Evolutionary conservation across 345 rosid genomes (phyloP), one percentile per base, ranked within the genome.

Genomic region (Eucalyptus viminalis): DNA sequence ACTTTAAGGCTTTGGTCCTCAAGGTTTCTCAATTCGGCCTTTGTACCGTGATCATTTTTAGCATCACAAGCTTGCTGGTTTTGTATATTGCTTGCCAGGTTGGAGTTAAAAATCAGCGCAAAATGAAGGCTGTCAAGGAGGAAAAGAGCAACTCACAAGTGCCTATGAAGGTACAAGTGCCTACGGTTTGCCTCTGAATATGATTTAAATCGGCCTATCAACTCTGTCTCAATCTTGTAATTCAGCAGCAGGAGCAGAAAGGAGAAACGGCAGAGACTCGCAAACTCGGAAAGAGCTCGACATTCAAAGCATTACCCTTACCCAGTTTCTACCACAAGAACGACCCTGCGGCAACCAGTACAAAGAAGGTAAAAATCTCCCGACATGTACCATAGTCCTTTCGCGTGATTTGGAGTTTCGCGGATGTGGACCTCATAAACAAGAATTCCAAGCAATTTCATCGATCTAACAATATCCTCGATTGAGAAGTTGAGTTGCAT

Each of bases 251-350:
- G 91, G 62, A 87, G 62, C 89, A 65, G 87, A 86, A 43, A 81
- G 91, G 76, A 54, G 86, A 86, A 37, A 90, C 45, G 9, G 45
- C 65, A 37, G 87, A 65, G 49, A 49, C 47, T 22, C 45, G 40
- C 47, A 83, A 89, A 86, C 89, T 89, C 44, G 90, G 31, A 34
- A 91, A 89, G 80, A 89, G 83, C 88, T 51, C 89, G 22, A 89
- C 91, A 56, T 91, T 91, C 89, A 92, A 91, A 81, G 93, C 93
- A 7, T 86, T 90, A 45, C 92, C 93, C 76, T 80, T 92, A 56
- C 93, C 93, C n/a, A 91, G 89, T 67, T 91, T 90, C 90, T 90
- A 91, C 87, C 88, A 80, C 47, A 86, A 62, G 67, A 92, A 88
- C 22, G 89, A 85, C 43, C 54, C 91, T 4, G 45, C 87, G n/a